Base-by-base conservation (phyloP, 2,329 filamentous ascomycete species). In the Fusarium nanum region DNA sequence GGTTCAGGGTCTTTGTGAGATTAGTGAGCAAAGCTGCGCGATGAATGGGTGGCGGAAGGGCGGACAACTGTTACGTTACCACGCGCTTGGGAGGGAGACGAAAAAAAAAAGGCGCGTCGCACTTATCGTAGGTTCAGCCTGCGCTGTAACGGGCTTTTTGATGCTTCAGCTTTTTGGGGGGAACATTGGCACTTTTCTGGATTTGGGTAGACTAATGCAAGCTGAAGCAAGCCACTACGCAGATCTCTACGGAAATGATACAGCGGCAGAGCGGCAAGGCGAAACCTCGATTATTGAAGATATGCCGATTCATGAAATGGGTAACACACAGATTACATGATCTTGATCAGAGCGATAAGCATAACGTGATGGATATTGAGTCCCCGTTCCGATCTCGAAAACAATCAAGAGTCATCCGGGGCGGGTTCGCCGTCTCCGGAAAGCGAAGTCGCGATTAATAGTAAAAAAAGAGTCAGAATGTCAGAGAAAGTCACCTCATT, bases 1-100 rank as follows among this genome's bases (percentile, higher is more conserved):
- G 62, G 44, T 37, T 56, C 54, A 56, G 54, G 54, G 54, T 56
- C 44, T n/a, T 37, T 23, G 20, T 32, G 25, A 46, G 23, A 53
- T 53, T 53, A 53, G 49, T 53, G 49, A 53, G 49, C 32, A 49
- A 20, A 9, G 20, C n/a, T 49, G 20, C 10, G 6, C 27, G 9
- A 14, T 23, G 28, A 49, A 20, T 27, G 49, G 34, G 49, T 63
- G 22, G 60, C 45, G 37, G 41, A 41, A 41, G 53, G 56, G 3
- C 22, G 56, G n/a, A 34, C 18, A 42, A 52, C 28, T 61, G 62
- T 32, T 66, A 65, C 62, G 56, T 66, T 67, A 66, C 63, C 62
- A 56, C 44, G 27, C 62, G 30, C 45, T 67, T 61, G 62, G 62
- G 23, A 46, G 14, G 37, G 28, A 20, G 12, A 13, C 27, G 23